Evolutionary conservation across 768 basidiomycete species (phyloP), one percentile per base, ranked within the genome.

Genomic region (Hemileccinum impolitum): DNA sequence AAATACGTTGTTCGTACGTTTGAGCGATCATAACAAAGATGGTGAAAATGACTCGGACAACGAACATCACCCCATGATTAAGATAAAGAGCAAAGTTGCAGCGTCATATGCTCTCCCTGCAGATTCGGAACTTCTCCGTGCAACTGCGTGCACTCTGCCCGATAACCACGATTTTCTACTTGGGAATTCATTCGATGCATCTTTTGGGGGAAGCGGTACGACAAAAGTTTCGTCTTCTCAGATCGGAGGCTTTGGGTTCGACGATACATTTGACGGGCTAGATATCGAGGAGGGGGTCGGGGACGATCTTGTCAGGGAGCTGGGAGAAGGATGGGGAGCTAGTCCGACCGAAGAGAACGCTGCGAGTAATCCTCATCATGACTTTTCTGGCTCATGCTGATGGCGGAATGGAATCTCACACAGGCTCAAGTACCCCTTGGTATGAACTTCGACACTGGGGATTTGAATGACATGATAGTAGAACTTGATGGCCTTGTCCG

Each of bases 261-360:
- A 78, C 28, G 82, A 83, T 52, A 75, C 79, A 36, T 73, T 76
- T 17, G 85, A 81, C 46, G 82, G 72, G 18, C 58, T 82, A 19
- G 85, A 80, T 51, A 60, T 84, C 15, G 77, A 69, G n/a, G 77
- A 73, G 7, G 82, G 76, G 18, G 65, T 90, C 15, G 86, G 82
- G 4, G 87, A 88, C 39, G 89, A 90, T 56, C 70, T 91, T 23
- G 86, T 84, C 8, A 75, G 74, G 52, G 88, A 91, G 57, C 72
- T 91, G 3, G 89, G 87, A 26, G 81, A 82, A 57, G 81, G 75
- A 19, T 90, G 88, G 87, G 80, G 75, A 17, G 71, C 37, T 25
- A 46, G 40, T 41, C 50, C 45, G 4, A 14, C 43, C 36, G 38
- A 48, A 9, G 51, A 54, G 17, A 56, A 39, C 15, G 42, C 25